Evolutionary conservation across 768 basidiomycete genomes (phyloP).

Genomic region (Agaricus sinodeliciosus): DNA sequence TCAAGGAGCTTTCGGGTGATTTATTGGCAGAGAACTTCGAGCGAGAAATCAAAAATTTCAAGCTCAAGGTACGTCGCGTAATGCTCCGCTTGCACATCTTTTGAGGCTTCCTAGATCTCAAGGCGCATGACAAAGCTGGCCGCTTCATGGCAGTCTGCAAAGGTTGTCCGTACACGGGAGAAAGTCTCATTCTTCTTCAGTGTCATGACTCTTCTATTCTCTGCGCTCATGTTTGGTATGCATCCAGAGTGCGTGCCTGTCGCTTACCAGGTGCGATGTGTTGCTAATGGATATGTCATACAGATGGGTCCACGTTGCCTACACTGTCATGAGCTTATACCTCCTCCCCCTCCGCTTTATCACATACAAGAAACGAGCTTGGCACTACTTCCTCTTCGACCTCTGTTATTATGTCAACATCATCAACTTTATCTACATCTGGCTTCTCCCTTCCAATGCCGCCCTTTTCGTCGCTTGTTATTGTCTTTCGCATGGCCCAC

Average conservation of each 20-base stretch:
- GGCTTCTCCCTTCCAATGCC: constrained; percentile 75
- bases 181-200: constrained; percentile 91
- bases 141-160: constrained; percentile 88
- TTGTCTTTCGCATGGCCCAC: constrained; percentile 82
- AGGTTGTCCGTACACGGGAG: constrained; percentile 75
- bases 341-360: constrained; percentile 81
- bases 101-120: constrained; percentile 49
- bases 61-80: constrained; percentile 56
- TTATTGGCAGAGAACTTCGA: constrained; percentile 15
- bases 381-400: constrained; percentile 94
- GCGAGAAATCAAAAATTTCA: constrained; percentile 55
- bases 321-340: constrained; percentile 70
- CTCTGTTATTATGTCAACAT: constrained; percentile 92
- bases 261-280: neutral
- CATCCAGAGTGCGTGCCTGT: constrained; percentile 64
- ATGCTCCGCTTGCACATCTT: constrained; percentile 1
- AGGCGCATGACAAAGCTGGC: constrained; percentile 72
- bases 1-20: constrained; percentile 36
- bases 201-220: constrained; percentile 82
- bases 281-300: constrained; percentile 11
- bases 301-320: constrained; percentile 86
- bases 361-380: constrained; percentile 85
- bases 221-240: constrained; percentile 83
- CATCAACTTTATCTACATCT: constrained; percentile 87
- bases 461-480: constrained; percentile 89